phyloP scores from a whole-genome alignment of 768 basidiomycete genomes.

The Suillus spraguei region DNA sequence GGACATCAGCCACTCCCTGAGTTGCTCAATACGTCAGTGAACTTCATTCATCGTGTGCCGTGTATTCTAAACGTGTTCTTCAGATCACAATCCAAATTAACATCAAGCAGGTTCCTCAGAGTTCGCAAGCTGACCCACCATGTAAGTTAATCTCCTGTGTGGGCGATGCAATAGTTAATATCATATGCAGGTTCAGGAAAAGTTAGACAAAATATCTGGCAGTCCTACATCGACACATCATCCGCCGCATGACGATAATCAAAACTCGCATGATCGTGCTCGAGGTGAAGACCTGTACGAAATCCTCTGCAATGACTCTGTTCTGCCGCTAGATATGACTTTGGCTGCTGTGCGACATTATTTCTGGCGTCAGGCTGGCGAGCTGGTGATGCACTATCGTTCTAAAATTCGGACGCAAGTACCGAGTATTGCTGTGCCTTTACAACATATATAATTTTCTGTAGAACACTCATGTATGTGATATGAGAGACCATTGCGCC shows the following conservation, averaged over 20 bases:
- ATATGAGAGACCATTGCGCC: neutral
- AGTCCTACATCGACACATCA: constrained; percentile 33
- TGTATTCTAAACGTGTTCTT: constrained; percentile 10
- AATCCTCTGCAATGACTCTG: constrained; percentile 84
- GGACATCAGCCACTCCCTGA: constrained; percentile 70
- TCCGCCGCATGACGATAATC: constrained; percentile 38
- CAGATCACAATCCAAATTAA: constrained; percentile 80
- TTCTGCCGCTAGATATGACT: constrained; percentile 85
- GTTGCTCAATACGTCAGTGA: constrained; percentile 79
- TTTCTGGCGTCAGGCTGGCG: constrained; percentile 77
- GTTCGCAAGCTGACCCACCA: constrained; percentile 84
- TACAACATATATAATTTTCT: constrained; percentile 2
- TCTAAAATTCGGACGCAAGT: constrained; percentile 32
- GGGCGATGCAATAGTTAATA: constrained; percentile 14
- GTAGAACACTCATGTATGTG: constrained; percentile 1
- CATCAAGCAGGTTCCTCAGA: constrained; percentile 83
- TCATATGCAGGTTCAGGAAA: constrained; percentile 73
- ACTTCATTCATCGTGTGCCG: neutral
- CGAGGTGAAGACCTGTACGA: constrained; percentile 77
- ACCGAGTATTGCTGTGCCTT: constrained; percentile 13
- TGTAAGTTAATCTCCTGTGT: constrained; percentile 47
- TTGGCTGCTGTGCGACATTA: constrained; percentile 90
- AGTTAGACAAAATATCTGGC: constrained; percentile 60
- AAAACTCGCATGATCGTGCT: constrained; percentile 27
- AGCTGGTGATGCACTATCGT: constrained; percentile 80